These are phyloP conservation scores for Aphanomyces stellatus DNA, from an alignment of 352 stramenopile species.

Conservation along the genomic window DNA sequence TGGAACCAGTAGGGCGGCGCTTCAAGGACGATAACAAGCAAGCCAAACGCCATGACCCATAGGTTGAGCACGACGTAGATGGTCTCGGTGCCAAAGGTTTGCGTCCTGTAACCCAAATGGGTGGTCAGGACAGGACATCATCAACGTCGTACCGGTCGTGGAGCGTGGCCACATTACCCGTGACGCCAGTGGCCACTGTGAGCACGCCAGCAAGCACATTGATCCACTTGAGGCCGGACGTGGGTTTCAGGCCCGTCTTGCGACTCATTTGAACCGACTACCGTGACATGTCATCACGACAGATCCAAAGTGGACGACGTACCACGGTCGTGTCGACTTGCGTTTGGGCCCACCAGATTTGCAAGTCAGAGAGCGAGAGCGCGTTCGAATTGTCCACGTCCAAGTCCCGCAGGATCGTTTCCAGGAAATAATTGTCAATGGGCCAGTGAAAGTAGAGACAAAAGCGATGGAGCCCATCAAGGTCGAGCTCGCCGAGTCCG, in stretches of 20 bases:
- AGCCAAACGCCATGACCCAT: constrained; percentile 14
- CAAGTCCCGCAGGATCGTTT: constrained; percentile 12
- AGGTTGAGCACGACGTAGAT: constrained; percentile 16
- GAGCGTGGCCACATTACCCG: constrained; percentile 6
- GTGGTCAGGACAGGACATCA: background rate
- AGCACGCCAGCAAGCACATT: background rate
- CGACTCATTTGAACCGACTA: background rate
- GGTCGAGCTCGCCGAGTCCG: background rate
- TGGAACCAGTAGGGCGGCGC: background rate
- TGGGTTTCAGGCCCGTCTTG: background rate
- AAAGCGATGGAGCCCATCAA: constrained; percentile 3
- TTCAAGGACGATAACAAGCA: constrained; percentile 15
- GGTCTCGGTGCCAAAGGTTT: background rate
- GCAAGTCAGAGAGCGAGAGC: constrained; percentile 11
- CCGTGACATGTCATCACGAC: background rate
- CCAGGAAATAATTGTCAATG: constrained; percentile 1
- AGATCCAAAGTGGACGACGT: background rate
- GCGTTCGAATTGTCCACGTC: constrained; percentile 11
- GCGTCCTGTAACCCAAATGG: background rate
- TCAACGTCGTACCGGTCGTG: background rate
- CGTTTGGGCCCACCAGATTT: constrained; percentile 1
- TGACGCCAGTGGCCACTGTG: constrained; percentile 2
- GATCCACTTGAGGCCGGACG: constrained; percentile 1
- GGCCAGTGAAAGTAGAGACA: background rate
- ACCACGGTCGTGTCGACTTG: constrained; percentile 1